phyloP scores from a whole-genome alignment of 2,329 filamentous ascomycete species.

The Sclerotinia minor region DNA sequence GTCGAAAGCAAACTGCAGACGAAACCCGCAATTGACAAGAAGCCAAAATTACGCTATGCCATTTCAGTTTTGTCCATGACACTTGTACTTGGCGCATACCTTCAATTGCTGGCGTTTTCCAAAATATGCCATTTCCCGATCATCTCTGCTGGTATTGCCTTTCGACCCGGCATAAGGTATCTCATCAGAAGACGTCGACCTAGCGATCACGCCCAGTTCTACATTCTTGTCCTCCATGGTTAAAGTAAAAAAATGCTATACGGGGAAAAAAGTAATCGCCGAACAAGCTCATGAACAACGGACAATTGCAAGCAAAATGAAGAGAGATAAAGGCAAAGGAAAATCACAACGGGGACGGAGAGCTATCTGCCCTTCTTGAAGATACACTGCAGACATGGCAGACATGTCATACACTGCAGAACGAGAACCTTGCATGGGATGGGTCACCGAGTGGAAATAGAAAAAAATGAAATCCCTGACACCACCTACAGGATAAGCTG shows the following conservation, averaged over 20 bases:
- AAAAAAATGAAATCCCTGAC: conserved; percentile 13
- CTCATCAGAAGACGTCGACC: conserved; percentile 13
- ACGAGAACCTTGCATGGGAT: conserved; percentile 3
- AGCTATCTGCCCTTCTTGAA: conserved; percentile 11
- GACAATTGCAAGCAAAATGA: background rate
- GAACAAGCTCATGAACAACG: background rate
- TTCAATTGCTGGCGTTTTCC: conserved; percentile 36
- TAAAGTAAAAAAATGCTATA: conserved; percentile 19
- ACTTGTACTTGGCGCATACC: conserved; percentile 21
- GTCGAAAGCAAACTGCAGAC: conserved; percentile 46
- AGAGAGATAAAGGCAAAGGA: conserved; percentile 7
- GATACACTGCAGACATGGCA: background rate
- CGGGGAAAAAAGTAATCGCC: background rate
- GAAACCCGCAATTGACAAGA: conserved; percentile 46
- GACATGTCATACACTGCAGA: background rate
- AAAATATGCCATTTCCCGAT: conserved; percentile 35
- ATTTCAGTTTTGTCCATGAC: background rate
- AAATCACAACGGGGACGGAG: conserved; percentile 12
- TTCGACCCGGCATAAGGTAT: conserved; percentile 20
- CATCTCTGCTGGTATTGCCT: conserved; percentile 32
- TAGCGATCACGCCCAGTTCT: conserved; percentile 24
- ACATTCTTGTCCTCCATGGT: conserved; percentile 28
- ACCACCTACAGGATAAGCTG: conserved; percentile 4
- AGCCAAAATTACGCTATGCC: conserved; percentile 44
- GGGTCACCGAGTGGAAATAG: conserved; percentile 14